These are phyloP conservation scores for Mantamonas sphyraenae DNA, from an alignment of 78 protist species.

Conservation along the genomic window DNA sequence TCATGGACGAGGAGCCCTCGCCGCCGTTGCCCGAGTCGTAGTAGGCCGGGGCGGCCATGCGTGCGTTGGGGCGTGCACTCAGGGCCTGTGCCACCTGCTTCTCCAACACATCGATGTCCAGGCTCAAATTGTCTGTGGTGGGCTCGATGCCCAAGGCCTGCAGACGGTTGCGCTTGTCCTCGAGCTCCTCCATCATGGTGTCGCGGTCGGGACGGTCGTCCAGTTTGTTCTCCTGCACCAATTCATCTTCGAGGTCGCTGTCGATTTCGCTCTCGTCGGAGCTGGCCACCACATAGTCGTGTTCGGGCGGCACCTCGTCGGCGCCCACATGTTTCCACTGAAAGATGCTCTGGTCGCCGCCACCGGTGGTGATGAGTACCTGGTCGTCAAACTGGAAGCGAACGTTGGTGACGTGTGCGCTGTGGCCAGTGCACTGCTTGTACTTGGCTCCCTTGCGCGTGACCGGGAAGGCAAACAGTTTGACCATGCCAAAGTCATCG, in stretches of 20 bases:
- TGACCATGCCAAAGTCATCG: conserved; percentile 41
- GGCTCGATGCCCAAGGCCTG: no score
- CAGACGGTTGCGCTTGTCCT: no score
- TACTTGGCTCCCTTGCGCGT: background rate
- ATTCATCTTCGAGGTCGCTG: background rate
- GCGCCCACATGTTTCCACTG: no score
- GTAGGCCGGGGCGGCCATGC: no score
- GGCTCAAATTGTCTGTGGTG: no score
- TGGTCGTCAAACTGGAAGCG: conserved; percentile 6
- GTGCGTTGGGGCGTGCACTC: no score
- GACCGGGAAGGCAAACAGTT: conserved; percentile 47
- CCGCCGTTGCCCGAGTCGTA: no score
- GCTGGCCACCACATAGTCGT: background rate
- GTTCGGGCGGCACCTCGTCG: no score
- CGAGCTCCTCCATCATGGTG: no score
- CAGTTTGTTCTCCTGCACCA: background rate
- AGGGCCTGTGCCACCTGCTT: no score
- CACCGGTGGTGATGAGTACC: conserved; percentile 36
- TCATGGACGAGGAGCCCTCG: no score
- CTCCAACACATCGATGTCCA: no score
- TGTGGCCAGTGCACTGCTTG: conserved; percentile 24
- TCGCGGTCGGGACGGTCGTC: background rate
- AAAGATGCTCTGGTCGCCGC: conserved; percentile 27
- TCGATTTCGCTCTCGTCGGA: background rate
- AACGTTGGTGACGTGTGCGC: conserved; percentile 41